These are phyloP conservation scores for Metschnikowia bowlesiae DNA, from an alignment of 805 yeast species.

Conservation along the genomic window DNA sequence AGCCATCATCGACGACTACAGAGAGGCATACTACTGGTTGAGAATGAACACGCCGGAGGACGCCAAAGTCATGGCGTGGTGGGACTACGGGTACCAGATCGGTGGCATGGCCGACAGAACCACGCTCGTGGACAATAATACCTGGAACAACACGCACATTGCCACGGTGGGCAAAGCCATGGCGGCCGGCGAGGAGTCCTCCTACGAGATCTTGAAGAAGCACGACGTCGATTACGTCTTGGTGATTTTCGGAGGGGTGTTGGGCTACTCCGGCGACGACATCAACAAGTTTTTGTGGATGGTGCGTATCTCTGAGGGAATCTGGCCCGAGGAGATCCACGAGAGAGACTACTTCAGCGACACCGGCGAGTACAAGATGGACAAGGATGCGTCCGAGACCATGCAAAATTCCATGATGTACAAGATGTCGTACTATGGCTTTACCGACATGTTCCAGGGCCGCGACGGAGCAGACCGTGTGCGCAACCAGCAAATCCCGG, in stretches of 20 bases:
- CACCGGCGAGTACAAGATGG: constrained; percentile 85
- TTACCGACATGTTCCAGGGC: constrained; percentile 63
- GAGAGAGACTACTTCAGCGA: constrained; percentile 83
- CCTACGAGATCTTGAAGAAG: constrained; percentile 82
- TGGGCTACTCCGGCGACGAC: constrained; percentile 96
- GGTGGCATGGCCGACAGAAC: constrained; percentile 99
- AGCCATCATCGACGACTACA: constrained; percentile 86
- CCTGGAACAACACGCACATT: constrained; percentile 99
- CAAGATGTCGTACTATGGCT: constrained; percentile 88
- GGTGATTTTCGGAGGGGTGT: constrained; percentile 87
- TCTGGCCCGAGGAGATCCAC: constrained; percentile 97
- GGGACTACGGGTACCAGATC: constrained; percentile 99
- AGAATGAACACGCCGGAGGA: constrained; percentile 97
- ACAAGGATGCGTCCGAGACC: constrained; percentile 71
- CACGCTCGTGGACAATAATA: constrained; percentile 95
- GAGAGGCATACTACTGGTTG: constrained; percentile 99
- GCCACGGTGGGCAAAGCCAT: constrained; percentile 99
- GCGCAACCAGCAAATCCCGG: constrained; percentile 72
- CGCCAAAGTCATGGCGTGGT: constrained; percentile 96
- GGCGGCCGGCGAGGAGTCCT: constrained; percentile 82
- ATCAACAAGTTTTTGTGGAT: constrained; percentile 96
- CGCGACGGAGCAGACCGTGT: constrained; percentile 77
- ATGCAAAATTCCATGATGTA: constrained; percentile 92
- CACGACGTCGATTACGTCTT: constrained; percentile 95
- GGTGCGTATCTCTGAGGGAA: constrained; percentile 98